Evolutionary conservation across 2,329 filamentous ascomycete genomes (phyloP).

Genomic region (Cladosporium velox): DNA sequence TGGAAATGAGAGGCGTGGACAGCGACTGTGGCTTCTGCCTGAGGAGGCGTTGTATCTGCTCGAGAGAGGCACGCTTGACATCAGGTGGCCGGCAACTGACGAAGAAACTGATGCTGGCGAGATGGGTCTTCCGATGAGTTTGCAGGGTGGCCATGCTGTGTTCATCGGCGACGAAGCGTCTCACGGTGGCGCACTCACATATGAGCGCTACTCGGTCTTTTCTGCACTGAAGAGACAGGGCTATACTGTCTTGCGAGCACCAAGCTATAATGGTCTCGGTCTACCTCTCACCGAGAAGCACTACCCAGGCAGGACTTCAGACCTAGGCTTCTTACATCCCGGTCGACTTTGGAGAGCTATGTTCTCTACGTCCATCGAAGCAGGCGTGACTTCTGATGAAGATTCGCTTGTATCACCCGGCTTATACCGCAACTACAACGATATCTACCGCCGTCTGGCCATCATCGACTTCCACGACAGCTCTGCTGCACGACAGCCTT

Average conservation of each 20-base stretch:
- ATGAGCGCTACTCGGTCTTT: slow-evolving; percentile 88
- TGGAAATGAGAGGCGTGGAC: slow-evolving; percentile 31
- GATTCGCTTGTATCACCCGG: slow-evolving; percentile 50
- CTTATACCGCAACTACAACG: slow-evolving; percentile 57
- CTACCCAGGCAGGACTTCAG: slow-evolving; percentile 35
- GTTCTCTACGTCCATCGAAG: slow-evolving; percentile 10
- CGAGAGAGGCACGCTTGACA: slow-evolving; percentile 82
- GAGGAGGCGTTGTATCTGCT: slow-evolving; percentile 90
- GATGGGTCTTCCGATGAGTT: slow-evolving; percentile 76
- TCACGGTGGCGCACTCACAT: slow-evolving; percentile 50
- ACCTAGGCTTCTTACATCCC: slow-evolving; percentile 38
- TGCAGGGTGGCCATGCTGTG: slow-evolving; percentile 86
- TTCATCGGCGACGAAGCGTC: slow-evolving; percentile 72
- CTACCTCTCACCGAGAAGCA: slow-evolving; percentile 27
- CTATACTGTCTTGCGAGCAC: slow-evolving; percentile 76
- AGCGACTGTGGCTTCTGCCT: slow-evolving; percentile 73
- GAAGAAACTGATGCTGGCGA: slow-evolving; percentile 51
- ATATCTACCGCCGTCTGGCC: slow-evolving; percentile 75
- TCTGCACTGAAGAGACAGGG: slow-evolving; percentile 79
- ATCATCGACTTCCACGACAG: slow-evolving; percentile 73
- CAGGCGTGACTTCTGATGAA: neutral
- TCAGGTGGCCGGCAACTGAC: slow-evolving; percentile 69
- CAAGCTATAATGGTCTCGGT: slow-evolving; percentile 42
- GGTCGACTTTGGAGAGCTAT: slow-evolving; percentile 25
- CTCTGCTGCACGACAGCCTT: slow-evolving; percentile 32